Conservation (phyloP, 768 basidiomycete genomes). For the Pseudohyphozyma bogoriensis region DNA sequence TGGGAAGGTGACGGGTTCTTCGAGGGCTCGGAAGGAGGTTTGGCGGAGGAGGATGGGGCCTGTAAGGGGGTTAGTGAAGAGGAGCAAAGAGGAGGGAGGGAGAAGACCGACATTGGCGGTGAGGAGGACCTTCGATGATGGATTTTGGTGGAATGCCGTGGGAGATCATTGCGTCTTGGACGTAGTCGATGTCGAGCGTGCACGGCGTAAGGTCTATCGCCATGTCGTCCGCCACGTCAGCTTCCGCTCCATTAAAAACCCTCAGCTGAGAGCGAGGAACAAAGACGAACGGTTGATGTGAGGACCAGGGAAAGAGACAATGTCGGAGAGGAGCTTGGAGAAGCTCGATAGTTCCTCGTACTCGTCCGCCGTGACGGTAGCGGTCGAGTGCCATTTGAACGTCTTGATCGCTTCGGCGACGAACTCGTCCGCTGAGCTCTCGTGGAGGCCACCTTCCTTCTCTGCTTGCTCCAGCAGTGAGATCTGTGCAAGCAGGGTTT, state of each 20-base stretch:
- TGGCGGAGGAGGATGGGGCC: slow-evolving; percentile 35
- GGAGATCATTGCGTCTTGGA: slow-evolving; percentile 32
- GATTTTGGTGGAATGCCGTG: slow-evolving; percentile 35
- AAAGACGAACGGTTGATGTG: slow-evolving; percentile 30
- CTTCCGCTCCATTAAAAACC: background rate
- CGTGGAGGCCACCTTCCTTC: slow-evolving; percentile 25
- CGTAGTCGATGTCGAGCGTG: slow-evolving; percentile 36
- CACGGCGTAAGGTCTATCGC: slow-evolving; percentile 32
- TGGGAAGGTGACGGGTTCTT: slow-evolving; percentile 33
- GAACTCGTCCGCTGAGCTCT: slow-evolving; percentile 21
- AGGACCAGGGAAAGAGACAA: slow-evolving; percentile 30
- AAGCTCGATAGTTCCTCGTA: slow-evolving; percentile 28
- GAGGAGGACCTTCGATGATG: slow-evolving; percentile 36
- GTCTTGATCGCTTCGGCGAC: slow-evolving; percentile 33
- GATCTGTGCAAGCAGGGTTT: too few relatives aligned
- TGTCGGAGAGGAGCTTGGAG: slow-evolving; percentile 34
- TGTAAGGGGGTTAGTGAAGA: too few relatives aligned
- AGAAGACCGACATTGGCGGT: too few relatives aligned
- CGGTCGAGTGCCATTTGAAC: slow-evolving; percentile 34
- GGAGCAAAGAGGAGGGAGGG: too few relatives aligned
- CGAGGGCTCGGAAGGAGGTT: slow-evolving; percentile 35
- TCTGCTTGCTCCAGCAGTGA: slow-evolving; percentile 31
- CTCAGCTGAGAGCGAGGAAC: background rate
- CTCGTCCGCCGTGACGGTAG: slow-evolving; percentile 25
- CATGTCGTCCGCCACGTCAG: background rate